phyloP scores from a whole-genome alignment of 2,329 filamentous ascomycete genomes.

The Hyphodiscus sp. region DNA sequence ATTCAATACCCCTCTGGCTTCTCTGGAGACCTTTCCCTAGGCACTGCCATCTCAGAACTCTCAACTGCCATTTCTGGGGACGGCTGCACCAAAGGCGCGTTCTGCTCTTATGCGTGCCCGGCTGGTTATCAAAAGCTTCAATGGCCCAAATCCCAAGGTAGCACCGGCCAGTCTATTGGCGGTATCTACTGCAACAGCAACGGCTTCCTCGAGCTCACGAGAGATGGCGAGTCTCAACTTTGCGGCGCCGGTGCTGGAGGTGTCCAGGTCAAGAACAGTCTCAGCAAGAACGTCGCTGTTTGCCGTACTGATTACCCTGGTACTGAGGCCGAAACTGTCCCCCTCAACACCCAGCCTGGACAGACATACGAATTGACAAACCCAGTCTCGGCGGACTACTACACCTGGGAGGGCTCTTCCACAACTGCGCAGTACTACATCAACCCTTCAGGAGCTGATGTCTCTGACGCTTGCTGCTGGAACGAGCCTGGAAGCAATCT shows the following conservation, averaged over 20 bases:
- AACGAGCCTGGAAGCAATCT: slow-evolving; percentile 47
- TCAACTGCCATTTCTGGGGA: slow-evolving; percentile 55
- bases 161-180: slow-evolving; percentile 77
- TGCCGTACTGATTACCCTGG: slow-evolving; percentile 98
- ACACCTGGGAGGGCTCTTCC: slow-evolving; percentile 63
- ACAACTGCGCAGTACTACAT: slow-evolving; percentile 97
- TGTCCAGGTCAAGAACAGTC: slow-evolving; percentile 69
- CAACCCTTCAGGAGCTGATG: slow-evolving; percentile 68
- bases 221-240: slow-evolving; percentile 57
- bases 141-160: slow-evolving; percentile 75
- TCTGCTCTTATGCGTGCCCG: slow-evolving; percentile 94
- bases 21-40: slow-evolving; percentile 31
- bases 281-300: slow-evolving; percentile 59
- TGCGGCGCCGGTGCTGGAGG: slow-evolving; percentile 65
- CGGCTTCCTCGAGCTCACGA: slow-evolving; percentile 73
- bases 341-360: slow-evolving; percentile 58
- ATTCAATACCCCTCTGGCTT: slow-evolving; percentile 59
- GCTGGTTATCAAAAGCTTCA: slow-evolving; percentile 87
- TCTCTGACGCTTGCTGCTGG: slow-evolving; percentile 73
- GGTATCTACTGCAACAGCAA: slow-evolving; percentile 71
- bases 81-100: slow-evolving; percentile 54
- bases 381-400: slow-evolving; percentile 65
- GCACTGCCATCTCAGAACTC: slow-evolving; percentile 56
- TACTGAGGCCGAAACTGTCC: slow-evolving; percentile 81
- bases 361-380: slow-evolving; percentile 61